Percentiles rank a stretch among this genome's conserved stretches.
phyloP scores from a whole-genome alignment of 805 yeast species.

The Pichia kluyveri region DNA sequence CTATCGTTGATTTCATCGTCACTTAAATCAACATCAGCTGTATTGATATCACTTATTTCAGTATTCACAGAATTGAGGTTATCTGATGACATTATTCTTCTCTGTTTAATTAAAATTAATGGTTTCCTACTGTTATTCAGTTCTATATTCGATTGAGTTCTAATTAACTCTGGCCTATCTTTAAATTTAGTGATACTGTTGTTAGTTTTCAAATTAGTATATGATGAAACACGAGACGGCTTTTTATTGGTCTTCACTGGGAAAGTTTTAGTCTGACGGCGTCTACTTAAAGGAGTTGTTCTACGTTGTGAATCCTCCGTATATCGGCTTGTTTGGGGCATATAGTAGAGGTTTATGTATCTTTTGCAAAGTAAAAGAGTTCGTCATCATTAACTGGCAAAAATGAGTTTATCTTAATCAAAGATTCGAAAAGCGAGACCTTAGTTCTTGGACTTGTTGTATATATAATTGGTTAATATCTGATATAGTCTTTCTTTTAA shows the following conservation, averaged over 20 bases:
- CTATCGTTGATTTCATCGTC: neutral
- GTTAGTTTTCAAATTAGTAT: constrained; percentile 20
- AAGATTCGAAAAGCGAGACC: too few species aligned
- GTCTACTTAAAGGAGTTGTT: constrained; percentile 7
- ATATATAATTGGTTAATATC: too few species aligned
- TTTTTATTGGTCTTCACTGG: constrained; percentile 23
- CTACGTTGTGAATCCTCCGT: neutral
- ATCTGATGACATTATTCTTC: neutral
- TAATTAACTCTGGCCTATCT: constrained; percentile 7
- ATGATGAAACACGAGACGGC: constrained; percentile 25
- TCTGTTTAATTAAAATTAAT: neutral
- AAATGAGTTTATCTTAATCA: too few species aligned
- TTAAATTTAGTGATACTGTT: constrained; percentile 10
- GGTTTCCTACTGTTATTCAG: neutral
- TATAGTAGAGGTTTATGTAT: too few species aligned
- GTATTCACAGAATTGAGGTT: neutral
- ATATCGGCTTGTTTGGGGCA: too few species aligned
- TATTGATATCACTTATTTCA: too few species aligned
- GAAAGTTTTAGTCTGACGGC: constrained; percentile 24
- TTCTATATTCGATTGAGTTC: neutral
- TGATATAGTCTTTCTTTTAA: too few species aligned
- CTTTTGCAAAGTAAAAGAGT: too few species aligned
- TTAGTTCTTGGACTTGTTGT: too few species aligned
- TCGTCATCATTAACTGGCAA: too few species aligned
- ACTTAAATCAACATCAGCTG: neutral